These are phyloP conservation scores for Meira nashicola DNA, from an alignment of 1,284 basidiomycete genomes.

Conservation along the genomic window DNA sequence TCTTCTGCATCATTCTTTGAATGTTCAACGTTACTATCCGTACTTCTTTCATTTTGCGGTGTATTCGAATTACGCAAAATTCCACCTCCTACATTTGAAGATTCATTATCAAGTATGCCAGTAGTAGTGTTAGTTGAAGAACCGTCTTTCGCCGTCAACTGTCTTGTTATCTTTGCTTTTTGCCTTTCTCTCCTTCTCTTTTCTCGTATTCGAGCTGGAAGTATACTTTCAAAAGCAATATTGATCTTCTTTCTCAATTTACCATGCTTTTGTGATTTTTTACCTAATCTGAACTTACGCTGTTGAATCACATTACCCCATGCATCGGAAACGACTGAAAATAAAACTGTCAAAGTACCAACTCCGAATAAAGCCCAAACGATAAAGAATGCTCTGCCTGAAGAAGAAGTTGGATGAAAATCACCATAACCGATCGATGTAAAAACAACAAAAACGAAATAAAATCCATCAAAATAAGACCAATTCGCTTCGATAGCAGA, in stretches of 20 bases:
- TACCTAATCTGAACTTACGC: not conserved
- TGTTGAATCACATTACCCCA: slow-evolving; percentile 13
- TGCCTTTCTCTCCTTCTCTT: not conserved
- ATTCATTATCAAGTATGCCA: not conserved
- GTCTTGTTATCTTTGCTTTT: not conserved
- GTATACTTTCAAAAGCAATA: not conserved
- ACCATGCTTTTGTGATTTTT: not conserved
- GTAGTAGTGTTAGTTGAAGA: not conserved
- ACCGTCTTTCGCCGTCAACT: not conserved
- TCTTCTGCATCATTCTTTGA: not conserved
- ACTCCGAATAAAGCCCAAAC: slow-evolving; percentile 64
- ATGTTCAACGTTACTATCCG: not conserved
- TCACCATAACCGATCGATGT: slow-evolving; percentile 45
- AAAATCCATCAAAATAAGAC: slow-evolving; percentile 59
- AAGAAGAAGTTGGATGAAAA: slow-evolving; percentile 37
- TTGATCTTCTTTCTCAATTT: not conserved
- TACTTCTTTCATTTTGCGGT: not conserved
- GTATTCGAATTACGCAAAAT: not conserved
- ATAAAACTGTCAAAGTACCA: slow-evolving; percentile 33
- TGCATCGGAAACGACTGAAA: slow-evolving; percentile 62
- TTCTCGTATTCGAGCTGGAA: not conserved
- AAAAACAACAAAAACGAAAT: slow-evolving; percentile 62
- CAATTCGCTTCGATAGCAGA: slow-evolving; percentile 58
- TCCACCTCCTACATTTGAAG: not conserved
- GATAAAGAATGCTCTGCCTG: slow-evolving; percentile 71